Evolutionary conservation across 176 grass and related monocot species (phyloP).

Genomic region (Carex cristatella): DNA sequence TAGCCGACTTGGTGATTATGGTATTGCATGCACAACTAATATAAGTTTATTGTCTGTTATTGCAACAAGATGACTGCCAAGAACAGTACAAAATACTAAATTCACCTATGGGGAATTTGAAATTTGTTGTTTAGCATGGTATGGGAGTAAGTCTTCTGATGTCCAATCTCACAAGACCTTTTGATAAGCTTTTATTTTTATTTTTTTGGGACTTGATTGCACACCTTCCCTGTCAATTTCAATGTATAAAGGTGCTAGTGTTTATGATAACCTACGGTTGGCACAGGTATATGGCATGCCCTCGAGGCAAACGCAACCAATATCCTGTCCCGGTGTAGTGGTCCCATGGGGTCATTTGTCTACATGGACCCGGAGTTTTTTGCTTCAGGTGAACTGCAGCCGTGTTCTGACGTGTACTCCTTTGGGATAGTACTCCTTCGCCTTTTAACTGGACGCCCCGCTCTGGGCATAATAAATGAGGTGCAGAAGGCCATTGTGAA

Average conservation of each 20-base stretch:
- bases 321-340: conserved; percentile 58
- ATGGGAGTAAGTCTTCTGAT: not conserved
- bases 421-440: conserved; percentile 66
- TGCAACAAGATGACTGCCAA: not conserved
- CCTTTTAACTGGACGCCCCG: conserved; percentile 52
- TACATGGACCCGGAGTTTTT: conserved; percentile 81
- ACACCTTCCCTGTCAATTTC: not conserved
- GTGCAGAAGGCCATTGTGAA: conserved; percentile 50
- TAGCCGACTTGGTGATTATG: conserved; percentile 51
- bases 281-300: conserved; percentile 17
- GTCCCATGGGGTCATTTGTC: conserved; percentile 63
- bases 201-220: too few species aligned
- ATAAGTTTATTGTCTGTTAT: not conserved
- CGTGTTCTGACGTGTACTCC: conserved; percentile 59
- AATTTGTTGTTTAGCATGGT: not conserved
- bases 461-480: conserved; percentile 53
- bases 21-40: conserved; percentile 27
- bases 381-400: conserved; percentile 58
- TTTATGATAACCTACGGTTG: not conserved
- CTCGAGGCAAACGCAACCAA: conserved; percentile 46
- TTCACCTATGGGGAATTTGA: not conserved
- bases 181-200: not conserved
- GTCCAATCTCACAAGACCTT: not conserved
- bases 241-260: not conserved
- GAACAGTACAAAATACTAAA: not conserved